Evolutionary conservation across 1,139 yeast species (phyloP).

Genomic region (Magnusiomyces sp.): DNA sequence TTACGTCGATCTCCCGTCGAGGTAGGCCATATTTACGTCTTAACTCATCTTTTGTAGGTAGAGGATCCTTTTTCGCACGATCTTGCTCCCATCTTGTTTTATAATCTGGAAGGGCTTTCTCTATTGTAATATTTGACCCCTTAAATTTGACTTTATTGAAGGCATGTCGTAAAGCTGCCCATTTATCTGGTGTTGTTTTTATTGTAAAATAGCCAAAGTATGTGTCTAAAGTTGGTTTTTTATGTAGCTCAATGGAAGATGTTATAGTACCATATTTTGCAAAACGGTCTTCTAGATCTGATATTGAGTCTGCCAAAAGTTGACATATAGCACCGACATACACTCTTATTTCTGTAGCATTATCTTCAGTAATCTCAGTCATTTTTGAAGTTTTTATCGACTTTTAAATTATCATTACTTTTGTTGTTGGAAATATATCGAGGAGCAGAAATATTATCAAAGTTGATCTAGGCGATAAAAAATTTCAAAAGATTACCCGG

Average conservation of each 20-base stretch:
- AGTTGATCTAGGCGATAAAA: background rate
- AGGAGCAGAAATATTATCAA: too few relatives aligned
- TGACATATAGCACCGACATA: conserved; percentile 64
- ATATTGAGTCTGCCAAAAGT: conserved; percentile 38
- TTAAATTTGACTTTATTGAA: conserved; percentile 67
- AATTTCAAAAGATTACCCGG: conserved; percentile 7
- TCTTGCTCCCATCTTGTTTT: conserved; percentile 41
- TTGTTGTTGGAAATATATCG: too few relatives aligned
- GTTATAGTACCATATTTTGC: conserved; percentile 42
- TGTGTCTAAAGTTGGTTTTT: conserved; percentile 42
- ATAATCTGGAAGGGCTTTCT: conserved; percentile 41
- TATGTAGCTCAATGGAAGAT: conserved; percentile 40
- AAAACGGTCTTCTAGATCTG: conserved; percentile 41
- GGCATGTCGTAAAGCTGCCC: conserved; percentile 43
- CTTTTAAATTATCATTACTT: too few relatives aligned
- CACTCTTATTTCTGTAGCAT: conserved; percentile 33
- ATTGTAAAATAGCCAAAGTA: conserved; percentile 64
- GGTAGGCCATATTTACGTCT: conserved; percentile 36
- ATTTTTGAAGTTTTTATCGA: background rate
- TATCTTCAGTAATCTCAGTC: background rate
- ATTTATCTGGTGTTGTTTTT: conserved; percentile 39
- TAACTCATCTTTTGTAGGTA: conserved; percentile 34
- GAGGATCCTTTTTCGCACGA: conserved; percentile 27
- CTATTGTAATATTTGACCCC: conserved; percentile 57
- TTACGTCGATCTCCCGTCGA: conserved; percentile 41